Evolutionary conservation across 371 early-diverging fungal genomes (phyloP).

Genomic region (Haplosporangium sp.): DNA sequence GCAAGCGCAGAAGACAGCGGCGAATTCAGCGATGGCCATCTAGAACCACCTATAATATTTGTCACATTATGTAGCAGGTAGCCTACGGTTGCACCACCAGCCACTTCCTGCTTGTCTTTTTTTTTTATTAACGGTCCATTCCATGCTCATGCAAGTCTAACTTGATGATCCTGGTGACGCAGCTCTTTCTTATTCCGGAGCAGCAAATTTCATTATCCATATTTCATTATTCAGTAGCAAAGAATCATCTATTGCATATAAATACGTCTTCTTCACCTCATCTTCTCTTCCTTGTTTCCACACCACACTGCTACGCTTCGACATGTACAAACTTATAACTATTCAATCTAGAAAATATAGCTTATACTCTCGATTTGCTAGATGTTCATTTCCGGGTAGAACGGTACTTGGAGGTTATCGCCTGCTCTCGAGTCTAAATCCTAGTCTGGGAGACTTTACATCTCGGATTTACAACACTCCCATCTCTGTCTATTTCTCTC

Average conservation of each 20-base stretch:
- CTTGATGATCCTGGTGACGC: no score
- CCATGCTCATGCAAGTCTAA: no score
- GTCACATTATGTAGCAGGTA: not conserved
- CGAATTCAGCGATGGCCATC: not conserved
- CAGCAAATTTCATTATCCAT: no score
- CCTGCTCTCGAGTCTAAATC: conserved; percentile 2
- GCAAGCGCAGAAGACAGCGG: not conserved
- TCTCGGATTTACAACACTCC: not conserved
- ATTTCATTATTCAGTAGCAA: no score
- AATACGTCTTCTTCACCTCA: no score
- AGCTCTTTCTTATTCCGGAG: no score
- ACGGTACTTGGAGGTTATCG: conserved; percentile 2
- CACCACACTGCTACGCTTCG: not conserved
- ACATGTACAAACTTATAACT: not conserved
- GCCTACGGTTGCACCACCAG: not conserved
- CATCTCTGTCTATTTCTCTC: not conserved
- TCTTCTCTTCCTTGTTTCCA: not conserved
- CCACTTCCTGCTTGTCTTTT: no score
- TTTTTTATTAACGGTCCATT: no score
- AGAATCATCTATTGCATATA: no score
- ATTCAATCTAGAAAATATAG: not conserved
- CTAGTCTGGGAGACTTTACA: conserved; percentile 4
- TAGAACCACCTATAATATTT: not conserved
- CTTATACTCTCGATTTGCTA: conserved; percentile 10
- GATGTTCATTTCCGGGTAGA: not conserved